phyloP scores from a whole-genome alignment of 257 asterid genomes.

The Solanum paucissectum region DNA sequence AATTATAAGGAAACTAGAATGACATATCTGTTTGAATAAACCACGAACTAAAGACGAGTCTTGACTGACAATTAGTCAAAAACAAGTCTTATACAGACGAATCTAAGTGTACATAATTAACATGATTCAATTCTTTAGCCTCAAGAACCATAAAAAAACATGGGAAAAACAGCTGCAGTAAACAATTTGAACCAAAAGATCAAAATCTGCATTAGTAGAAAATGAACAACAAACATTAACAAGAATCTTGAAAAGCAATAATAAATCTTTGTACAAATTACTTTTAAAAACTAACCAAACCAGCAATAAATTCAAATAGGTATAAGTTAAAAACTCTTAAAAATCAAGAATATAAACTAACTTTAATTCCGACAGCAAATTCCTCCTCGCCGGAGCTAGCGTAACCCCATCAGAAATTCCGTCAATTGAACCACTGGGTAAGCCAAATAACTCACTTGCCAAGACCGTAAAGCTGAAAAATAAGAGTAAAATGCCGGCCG shows the following conservation, averaged over 20 bases:
- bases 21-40: not conserved
- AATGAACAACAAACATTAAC: not conserved
- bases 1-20: not conserved
- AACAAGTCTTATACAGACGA: not conserved
- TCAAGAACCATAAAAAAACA: not conserved
- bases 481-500: conserved; percentile 4
- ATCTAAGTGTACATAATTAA: not conserved
- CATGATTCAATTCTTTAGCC: not conserved
- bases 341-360: conserved; percentile 7
- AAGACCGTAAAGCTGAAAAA: conserved; percentile 9
- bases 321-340: not conserved
- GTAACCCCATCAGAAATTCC: conserved; percentile 12
- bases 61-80: not conserved
- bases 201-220: not conserved
- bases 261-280: not conserved
- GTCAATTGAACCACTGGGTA: conserved; percentile 7
- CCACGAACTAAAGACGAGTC: not conserved
- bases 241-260: not conserved
- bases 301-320: not conserved
- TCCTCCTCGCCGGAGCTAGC: conserved; percentile 41
- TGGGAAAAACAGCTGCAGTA: not conserved
- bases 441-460: conserved; percentile 12
- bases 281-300: not conserved
- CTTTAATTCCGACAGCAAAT: conserved; percentile 38
- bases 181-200: not conserved